These are phyloP conservation scores for Pisolithus thermaeus DNA, from an alignment of 1,284 basidiomycete species.

Conservation along the genomic window DNA sequence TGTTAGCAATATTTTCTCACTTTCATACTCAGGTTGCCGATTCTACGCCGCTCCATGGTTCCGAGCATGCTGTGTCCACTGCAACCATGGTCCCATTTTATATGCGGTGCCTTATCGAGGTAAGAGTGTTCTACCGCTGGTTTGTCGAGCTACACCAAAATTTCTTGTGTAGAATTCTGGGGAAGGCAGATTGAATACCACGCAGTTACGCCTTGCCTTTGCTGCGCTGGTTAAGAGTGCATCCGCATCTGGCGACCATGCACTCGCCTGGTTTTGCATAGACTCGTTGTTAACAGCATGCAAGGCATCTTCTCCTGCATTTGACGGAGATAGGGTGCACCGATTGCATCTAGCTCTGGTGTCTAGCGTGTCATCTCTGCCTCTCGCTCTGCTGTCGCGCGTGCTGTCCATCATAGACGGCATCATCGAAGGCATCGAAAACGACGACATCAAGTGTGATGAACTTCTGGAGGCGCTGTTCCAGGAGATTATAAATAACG, in stretches of 20 bases:
- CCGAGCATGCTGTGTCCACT: conserved; percentile 30
- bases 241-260: conserved; percentile 28
- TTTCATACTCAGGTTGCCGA: conserved; percentile 16
- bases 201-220: conserved; percentile 43
- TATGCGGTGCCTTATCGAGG: conserved; percentile 58
- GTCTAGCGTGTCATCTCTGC: conserved; percentile 53
- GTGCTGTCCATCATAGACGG: conserved; percentile 43
- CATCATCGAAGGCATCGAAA: conserved; percentile 33
- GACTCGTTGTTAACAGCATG: conserved; percentile 42
- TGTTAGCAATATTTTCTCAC: conserved; percentile 63
- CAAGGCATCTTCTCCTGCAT: conserved; percentile 6
- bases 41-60: background rate
- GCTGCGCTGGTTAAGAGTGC: conserved; percentile 47
- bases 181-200: conserved; percentile 48
- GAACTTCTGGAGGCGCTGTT: too few relatives aligned
- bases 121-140: conserved; percentile 19
- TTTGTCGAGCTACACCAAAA: background rate
- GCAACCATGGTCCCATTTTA: conserved; percentile 28
- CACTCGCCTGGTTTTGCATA: conserved; percentile 60
- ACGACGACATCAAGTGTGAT: conserved; percentile 20
- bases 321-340: conserved; percentile 35
- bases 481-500: too few relatives aligned
- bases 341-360: conserved; percentile 54
- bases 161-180: conserved; percentile 52
- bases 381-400: conserved; percentile 47